Base-by-base conservation (phyloP, 2,329 filamentous ascomycete species). In the Cladophialophora immunda region DNA sequence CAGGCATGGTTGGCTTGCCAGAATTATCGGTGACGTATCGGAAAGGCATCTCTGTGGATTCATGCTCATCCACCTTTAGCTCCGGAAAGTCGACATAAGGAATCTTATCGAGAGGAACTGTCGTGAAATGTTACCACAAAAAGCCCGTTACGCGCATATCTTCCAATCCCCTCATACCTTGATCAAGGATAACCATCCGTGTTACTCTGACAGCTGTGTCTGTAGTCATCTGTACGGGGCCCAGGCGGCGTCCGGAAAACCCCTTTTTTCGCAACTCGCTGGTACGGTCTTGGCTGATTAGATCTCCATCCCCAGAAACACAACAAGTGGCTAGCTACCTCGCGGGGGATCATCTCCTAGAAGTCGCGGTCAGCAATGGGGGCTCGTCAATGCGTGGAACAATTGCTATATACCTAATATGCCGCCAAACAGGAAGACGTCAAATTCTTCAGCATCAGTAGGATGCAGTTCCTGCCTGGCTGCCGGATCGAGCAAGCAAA, bases 11-110 rank as follows among this genome's bases (percentile, higher is more conserved):
- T 0, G 94, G 92, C 72, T 92, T 84, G 53, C 91, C 93, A 64
- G 92, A 83, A 11, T 87, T 81, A 59, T 86, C 89, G 76, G 87
- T 90, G 58, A 99, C 94, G 77, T 99, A 99, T 72, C 95, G 92
- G 80, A 99, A 99, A 0, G 95, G 95, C 95, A 99, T 98, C 79
- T 97, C 86, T 0, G 94, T 97, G 78, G 92, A 95, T 81, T 99
- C 95, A 75, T 97, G 90, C 77, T 95, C 90, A 78, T 92, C 92
- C 78, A 98, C 90, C 76, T 90, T 90, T 76, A 99, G 86, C 76
- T 98, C 94, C 0, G 95, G 95, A 75, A 92, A 89, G 77, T 98
- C 94, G 36, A 95, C 79, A 76, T 95, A 97, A 1, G 89, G 85
- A 36, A 99, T 90, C 71, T 93, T 83, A 64, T 91, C 88, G 55